Base-by-base conservation (phyloP, 2,329 filamentous ascomycete genomes). In the Camptophora hylomeconis region DNA sequence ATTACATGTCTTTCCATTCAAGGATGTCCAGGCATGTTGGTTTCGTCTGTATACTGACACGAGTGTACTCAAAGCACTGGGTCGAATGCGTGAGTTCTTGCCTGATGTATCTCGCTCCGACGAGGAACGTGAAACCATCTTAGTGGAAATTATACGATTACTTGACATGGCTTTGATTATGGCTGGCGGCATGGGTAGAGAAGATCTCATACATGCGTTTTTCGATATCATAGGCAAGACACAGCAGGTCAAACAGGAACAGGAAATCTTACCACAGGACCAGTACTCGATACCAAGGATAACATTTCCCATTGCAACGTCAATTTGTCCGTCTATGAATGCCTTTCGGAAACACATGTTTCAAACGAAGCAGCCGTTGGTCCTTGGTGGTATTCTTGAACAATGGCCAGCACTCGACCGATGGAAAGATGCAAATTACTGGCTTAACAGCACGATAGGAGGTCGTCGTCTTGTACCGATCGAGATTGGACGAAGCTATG, bases 401-500 rank as follows among this genome's bases (percentile, higher is more conserved):
- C 55, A 72, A 40, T 95, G 87, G 87, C 83, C 86, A 0, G 86
- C 87, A 0, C 53, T 78, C n/a, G 61, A 64, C 2, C 69, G 72
- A 1, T 98, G 89, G 89, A 63, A 58, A 6, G 70, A 65, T n/a
- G 74, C 75, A 0, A 58, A 60, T 0, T 93, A 94, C 51, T 72
- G 93, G 32, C 61, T 83, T 7, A 63, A 69, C 7, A 67, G 63
- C 31, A 94, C 86, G 0, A 72, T 93, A 19, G 68, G 63, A 3
- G 89, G 89, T 0, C 63, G 75, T 17, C 67, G 89, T 7, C 66
- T 93, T 0, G 80, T 95, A 0, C 87, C 87, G 0, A 69, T 94
- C 3, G 86, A 95, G 51, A 54, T 89, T 2, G 87, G 89, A 1
- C 64, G 80, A 25, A 89, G 79, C 47, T 98, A 95, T 48, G 86